A percentile compares a stretch with the other conserved stretches of the same genome.
Conservation (phyloP, 2,329 filamentous ascomycete genomes). For the Alternaria sp. region DNA sequence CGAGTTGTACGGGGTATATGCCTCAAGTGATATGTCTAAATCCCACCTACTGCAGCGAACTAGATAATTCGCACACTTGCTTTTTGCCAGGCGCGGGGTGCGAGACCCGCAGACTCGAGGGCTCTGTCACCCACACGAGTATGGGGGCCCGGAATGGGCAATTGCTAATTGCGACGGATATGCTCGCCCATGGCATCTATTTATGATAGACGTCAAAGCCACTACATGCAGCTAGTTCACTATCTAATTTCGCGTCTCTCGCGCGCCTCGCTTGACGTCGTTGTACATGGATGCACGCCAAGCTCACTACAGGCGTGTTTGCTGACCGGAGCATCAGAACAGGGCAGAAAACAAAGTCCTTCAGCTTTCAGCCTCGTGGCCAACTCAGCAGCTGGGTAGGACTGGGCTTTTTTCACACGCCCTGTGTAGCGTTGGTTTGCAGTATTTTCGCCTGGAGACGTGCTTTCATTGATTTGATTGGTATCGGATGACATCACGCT, state of each 20-base stretch:
- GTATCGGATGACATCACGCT: constrained; percentile 13
- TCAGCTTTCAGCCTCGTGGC: constrained; percentile 12
- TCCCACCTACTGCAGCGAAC: background rate
- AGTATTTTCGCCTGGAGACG: background rate
- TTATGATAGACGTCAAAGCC: background rate
- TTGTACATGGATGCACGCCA: constrained; percentile 11
- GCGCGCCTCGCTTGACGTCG: constrained; percentile 14
- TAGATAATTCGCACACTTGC: background rate
- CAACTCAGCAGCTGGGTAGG: constrained; percentile 7
- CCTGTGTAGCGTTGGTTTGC: background rate
- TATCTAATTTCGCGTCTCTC: constrained; percentile 6
- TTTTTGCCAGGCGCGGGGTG: background rate
- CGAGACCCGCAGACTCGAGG: background rate
- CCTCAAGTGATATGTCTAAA: background rate
- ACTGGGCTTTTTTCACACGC: background rate
- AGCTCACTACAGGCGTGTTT: constrained; percentile 8
- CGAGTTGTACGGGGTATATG: background rate
- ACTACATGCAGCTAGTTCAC: background rate
- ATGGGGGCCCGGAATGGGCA: background rate
- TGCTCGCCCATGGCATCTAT: background rate
- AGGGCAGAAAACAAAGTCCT: constrained; percentile 1
- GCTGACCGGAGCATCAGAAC: constrained; percentile 17
- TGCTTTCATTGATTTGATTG: constrained; percentile 9
- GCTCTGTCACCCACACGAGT: background rate
- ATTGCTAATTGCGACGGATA: background rate